Percentiles rank a stretch among this genome's conserved stretches.
Evolutionary conservation across 208 protist species (phyloP).

Genomic region (Crithidia thermophila): DNA sequence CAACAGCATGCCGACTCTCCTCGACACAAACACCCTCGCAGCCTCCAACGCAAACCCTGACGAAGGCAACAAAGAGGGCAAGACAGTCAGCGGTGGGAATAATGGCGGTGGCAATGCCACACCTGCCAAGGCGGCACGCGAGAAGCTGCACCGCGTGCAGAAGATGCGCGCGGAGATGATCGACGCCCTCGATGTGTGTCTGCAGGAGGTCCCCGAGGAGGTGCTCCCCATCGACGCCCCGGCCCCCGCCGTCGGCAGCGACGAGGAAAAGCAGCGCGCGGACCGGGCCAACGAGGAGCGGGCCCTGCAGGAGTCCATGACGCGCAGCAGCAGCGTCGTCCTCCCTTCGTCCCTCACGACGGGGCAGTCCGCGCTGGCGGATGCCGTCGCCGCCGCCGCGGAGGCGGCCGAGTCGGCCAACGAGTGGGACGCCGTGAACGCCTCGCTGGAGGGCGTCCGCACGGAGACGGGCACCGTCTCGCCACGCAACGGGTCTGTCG

Average conservation of each 20-base stretch:
- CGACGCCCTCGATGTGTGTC: slow-evolving; percentile 78
- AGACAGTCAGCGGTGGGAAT: too few relatives aligned
- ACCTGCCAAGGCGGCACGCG: background rate
- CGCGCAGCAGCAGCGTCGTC: slow-evolving; percentile 19
- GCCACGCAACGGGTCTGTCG: slow-evolving; percentile 11
- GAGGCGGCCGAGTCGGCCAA: slow-evolving; percentile 4
- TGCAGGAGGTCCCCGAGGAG: slow-evolving; percentile 62
- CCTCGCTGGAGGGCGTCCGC: slow-evolving; percentile 3
- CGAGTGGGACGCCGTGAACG: slow-evolving; percentile 4
- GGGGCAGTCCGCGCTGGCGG: background rate
- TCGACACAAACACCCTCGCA: background rate
- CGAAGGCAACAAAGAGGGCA: background rate
- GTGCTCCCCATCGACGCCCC: too few relatives aligned
- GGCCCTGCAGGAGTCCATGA: slow-evolving; percentile 4
- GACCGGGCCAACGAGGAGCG: slow-evolving; percentile 4
- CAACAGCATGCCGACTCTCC: background rate
- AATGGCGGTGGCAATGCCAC: too few relatives aligned
- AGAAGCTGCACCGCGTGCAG: slow-evolving; percentile 29
- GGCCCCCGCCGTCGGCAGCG: background rate
- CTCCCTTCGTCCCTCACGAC: slow-evolving; percentile 9
- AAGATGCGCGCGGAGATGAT: slow-evolving; percentile 72
- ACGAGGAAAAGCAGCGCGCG: background rate
- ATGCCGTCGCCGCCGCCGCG: background rate
- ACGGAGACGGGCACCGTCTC: background rate
- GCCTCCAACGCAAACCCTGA: background rate